A percentile compares a stretch with the other conserved stretches of the same genome.
These are phyloP conservation scores for Cephalotrichum gorgonifer DNA, from an alignment of 2,329 filamentous ascomycete species.

Conservation along the genomic window DNA sequence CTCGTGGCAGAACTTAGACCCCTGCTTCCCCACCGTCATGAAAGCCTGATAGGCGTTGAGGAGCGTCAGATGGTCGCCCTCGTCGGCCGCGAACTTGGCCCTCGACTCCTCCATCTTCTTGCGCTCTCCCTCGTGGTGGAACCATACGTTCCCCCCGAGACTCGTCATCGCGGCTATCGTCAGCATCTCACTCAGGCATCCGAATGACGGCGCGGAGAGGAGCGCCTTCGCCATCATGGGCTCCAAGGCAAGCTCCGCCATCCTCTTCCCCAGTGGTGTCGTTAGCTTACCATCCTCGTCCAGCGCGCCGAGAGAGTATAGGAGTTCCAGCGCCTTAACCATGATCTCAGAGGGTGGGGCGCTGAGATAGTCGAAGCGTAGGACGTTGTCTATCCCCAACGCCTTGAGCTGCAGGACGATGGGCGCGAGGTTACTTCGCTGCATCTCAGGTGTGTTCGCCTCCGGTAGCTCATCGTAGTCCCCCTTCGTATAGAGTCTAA, in stretches of 20 bases:
- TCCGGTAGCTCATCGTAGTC: conserved; percentile 54
- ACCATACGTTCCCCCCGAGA: conserved; percentile 72
- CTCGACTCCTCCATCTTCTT: conserved; percentile 64
- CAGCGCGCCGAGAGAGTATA: conserved; percentile 77
- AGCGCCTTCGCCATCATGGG: conserved; percentile 93
- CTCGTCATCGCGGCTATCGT: conserved; percentile 93
- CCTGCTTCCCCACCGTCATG: conserved; percentile 70
- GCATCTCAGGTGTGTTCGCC: conserved; percentile 78
- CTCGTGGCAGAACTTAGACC: conserved; percentile 76
- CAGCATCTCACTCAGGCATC: conserved; percentile 75
- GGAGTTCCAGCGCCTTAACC: conserved; percentile 74
- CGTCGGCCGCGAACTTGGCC: conserved; percentile 78
- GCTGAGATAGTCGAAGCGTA: conserved; percentile 81
- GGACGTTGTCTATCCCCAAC: conserved; percentile 87
- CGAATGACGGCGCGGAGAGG: conserved; percentile 63
- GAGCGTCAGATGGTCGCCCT: conserved; percentile 88
- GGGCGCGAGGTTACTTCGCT: conserved; percentile 81
- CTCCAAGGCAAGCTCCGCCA: conserved; percentile 88
- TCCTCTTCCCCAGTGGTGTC: conserved; percentile 72
- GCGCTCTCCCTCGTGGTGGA: conserved; percentile 67
- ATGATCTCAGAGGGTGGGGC: conserved; percentile 78
- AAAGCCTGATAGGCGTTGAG: conserved; percentile 92
- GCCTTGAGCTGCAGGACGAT: conserved; percentile 88
- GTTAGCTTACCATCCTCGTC: conserved; percentile 88
- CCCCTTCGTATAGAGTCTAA: conserved; percentile 77